Percentiles rank a stretch among this genome's conserved stretches.
Conservation (phyloP, 441 rosid genomes). For the Macaranga tanarius region DNA sequence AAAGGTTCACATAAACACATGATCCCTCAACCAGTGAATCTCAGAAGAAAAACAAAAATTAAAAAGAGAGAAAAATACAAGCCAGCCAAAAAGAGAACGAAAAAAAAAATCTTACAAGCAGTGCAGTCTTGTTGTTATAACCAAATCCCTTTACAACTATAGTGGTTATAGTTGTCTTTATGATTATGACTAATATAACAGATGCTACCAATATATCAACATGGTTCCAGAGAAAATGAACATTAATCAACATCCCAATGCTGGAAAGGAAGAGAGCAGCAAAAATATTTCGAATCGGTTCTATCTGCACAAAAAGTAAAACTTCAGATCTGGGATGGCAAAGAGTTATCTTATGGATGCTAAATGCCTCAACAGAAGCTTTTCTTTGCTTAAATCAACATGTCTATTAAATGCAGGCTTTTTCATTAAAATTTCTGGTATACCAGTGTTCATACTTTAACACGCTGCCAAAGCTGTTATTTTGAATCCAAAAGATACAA, state of each 20-base stretch:
- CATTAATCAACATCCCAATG: slow-evolving; percentile 92
- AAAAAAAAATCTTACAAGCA: slow-evolving; percentile 59
- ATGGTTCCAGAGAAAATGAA: slow-evolving; percentile 94
- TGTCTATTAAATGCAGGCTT: neutral
- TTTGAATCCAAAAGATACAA: slow-evolving; percentile 7
- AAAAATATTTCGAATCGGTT: slow-evolving; percentile 94
- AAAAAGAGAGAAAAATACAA: neutral
- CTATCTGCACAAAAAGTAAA: slow-evolving; percentile 51
- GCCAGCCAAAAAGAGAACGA: neutral
- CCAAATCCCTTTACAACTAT: slow-evolving; percentile 85
- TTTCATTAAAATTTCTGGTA: no score
- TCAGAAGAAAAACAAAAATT: neutral
- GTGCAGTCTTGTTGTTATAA: slow-evolving; percentile 82
- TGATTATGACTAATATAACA: slow-evolving; percentile 75
- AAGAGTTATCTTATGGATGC: neutral
- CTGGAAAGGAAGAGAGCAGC: slow-evolving; percentile 98
- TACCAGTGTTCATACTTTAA: neutral
- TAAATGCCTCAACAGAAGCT: slow-evolving; percentile 2
- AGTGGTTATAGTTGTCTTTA: slow-evolving; percentile 78
- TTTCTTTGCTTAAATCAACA: neutral
- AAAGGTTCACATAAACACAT: slow-evolving; percentile 25
- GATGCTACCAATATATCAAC: slow-evolving; percentile 90
- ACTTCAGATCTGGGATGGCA: neutral
- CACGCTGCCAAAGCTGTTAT: neutral
- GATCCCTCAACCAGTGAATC: slow-evolving; percentile 4